phyloP scores from a whole-genome alignment of 768 basidiomycete species.

The Russula foetens region DNA sequence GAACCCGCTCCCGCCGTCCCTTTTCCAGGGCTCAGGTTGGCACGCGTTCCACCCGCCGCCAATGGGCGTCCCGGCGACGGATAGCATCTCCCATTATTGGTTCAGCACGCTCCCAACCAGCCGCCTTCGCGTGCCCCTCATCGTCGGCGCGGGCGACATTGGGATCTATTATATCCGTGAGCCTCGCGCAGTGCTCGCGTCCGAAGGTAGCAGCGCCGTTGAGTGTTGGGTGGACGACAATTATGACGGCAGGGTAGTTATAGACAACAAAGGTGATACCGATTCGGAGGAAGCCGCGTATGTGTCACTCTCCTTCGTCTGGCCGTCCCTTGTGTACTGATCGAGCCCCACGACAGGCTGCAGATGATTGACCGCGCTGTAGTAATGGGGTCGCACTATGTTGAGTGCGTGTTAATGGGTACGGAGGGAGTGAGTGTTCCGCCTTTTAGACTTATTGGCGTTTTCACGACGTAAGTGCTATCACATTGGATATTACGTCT shows the following conservation, averaged over 20 bases:
- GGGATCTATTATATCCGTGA: slow-evolving; percentile 86
- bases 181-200: slow-evolving; percentile 45
- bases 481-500: neutral
- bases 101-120: slow-evolving; percentile 81
- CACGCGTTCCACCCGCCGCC: slow-evolving; percentile 57
- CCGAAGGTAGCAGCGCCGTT: slow-evolving; percentile 51
- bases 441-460: slow-evolving; percentile 84
- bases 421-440: slow-evolving; percentile 78
- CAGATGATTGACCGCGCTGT: slow-evolving; percentile 84
- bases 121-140: slow-evolving; percentile 74
- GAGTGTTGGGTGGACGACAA: slow-evolving; percentile 99
- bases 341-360: slow-evolving; percentile 40
- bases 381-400: slow-evolving; percentile 81
- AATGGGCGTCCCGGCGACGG: slow-evolving; percentile 34
- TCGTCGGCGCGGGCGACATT: slow-evolving; percentile 83
- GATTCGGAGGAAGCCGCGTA: slow-evolving; percentile 58
- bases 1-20: slow-evolving; percentile 88
- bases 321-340: neutral
- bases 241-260: slow-evolving; percentile 59
- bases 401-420: slow-evolving; percentile 83
- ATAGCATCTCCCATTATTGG: slow-evolving; percentile 82
- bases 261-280: slow-evolving; percentile 70
- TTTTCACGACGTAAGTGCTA: slow-evolving; percentile 61
- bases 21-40: slow-evolving; percentile 96
- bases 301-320: slow-evolving; percentile 25